Evolutionary conservation across 495 filamentous ascomycete species (phyloP).

Genomic region (Gamarada debralockiae): DNA sequence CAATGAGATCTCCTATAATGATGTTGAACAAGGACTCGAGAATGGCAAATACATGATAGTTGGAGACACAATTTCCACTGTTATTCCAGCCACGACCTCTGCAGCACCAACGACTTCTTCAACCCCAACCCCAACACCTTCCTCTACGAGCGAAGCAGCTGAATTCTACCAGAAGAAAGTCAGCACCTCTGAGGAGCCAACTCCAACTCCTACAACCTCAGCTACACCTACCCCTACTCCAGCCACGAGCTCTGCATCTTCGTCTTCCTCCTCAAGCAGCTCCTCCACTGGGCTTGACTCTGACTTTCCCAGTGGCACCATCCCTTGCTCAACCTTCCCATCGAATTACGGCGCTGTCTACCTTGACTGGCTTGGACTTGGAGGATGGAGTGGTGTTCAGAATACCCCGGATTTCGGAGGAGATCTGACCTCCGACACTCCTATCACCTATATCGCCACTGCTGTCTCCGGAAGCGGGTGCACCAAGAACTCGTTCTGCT

Average conservation of each 20-base stretch:
- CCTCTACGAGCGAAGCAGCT: conserved; percentile 23
- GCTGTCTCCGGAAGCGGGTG: conserved; percentile 61
- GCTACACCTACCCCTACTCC: conserved; percentile 21
- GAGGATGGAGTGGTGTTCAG: conserved; percentile 83
- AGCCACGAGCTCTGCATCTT: not conserved
- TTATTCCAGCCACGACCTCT: conserved; percentile 6
- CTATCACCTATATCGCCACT: conserved; percentile 55
- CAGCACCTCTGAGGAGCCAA: conserved; percentile 18
- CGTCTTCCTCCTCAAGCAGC: conserved; percentile 1
- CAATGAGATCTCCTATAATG: conserved; percentile 42
- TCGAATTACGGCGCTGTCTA: conserved; percentile 76
- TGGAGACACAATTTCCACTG: conserved; percentile 28
- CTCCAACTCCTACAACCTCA: conserved; percentile 25
- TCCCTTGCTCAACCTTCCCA: conserved; percentile 73
- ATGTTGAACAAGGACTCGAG: conserved; percentile 60
- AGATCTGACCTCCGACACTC: conserved; percentile 14
- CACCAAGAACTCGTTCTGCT: conserved; percentile 68
- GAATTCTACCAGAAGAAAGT: conserved; percentile 12
- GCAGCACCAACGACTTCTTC: conserved; percentile 4
- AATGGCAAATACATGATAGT: conserved; percentile 50
- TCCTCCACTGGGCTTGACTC: conserved; percentile 41
- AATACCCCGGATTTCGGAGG: conserved; percentile 34
- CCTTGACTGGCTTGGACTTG: conserved; percentile 61
- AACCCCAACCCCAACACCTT: conserved; percentile 37
- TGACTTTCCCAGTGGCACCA: conserved; percentile 73